Evolutionary conservation across 768 basidiomycete genomes (phyloP).

Genomic region (Megacollybia marginata): DNA sequence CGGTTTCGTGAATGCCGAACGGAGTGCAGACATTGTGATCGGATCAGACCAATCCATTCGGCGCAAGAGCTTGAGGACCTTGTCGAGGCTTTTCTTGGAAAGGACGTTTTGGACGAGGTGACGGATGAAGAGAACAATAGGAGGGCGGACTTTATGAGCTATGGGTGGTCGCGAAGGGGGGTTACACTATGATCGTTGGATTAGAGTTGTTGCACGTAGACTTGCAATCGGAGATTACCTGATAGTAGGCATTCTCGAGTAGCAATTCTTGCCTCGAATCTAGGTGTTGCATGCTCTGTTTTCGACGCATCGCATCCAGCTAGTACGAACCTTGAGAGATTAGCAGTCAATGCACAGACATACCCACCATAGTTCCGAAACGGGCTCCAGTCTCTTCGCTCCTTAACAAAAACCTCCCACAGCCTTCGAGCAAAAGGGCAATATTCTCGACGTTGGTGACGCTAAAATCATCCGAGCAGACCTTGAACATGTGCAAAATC

Average conservation of each 20-base stretch:
- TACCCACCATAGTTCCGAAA: constrained; percentile 78
- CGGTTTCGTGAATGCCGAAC: constrained; percentile 93
- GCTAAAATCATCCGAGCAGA: constrained; percentile 91
- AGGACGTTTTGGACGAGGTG: constrained; percentile 94
- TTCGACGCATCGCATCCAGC: constrained; percentile 92
- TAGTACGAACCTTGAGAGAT: constrained; percentile 16
- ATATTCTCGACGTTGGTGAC: constrained; percentile 92
- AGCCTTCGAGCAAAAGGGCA: constrained; percentile 85
- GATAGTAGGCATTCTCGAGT: constrained; percentile 97
- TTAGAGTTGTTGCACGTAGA: not conserved
- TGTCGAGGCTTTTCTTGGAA: constrained; percentile 90
- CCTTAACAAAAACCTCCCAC: constrained; percentile 85
- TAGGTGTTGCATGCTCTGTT: constrained; percentile 89
- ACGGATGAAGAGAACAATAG: constrained; percentile 89
- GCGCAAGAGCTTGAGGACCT: constrained; percentile 86
- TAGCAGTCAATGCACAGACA: not conserved
- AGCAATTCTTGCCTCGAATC: constrained; percentile 85
- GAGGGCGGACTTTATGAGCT: constrained; percentile 76
- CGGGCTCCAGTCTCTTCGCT: constrained; percentile 83
- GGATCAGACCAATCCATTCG: constrained; percentile 95
- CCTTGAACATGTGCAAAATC: constrained; percentile 94
- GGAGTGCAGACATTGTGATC: constrained; percentile 52
- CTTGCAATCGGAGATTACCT: constrained; percentile 39
- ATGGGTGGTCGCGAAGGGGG: constrained; percentile 89
- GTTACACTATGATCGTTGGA: constrained; percentile 62